Conservation (phyloP, 2,329 filamentous ascomycete genomes). For the Blumeria graminis region DNA sequence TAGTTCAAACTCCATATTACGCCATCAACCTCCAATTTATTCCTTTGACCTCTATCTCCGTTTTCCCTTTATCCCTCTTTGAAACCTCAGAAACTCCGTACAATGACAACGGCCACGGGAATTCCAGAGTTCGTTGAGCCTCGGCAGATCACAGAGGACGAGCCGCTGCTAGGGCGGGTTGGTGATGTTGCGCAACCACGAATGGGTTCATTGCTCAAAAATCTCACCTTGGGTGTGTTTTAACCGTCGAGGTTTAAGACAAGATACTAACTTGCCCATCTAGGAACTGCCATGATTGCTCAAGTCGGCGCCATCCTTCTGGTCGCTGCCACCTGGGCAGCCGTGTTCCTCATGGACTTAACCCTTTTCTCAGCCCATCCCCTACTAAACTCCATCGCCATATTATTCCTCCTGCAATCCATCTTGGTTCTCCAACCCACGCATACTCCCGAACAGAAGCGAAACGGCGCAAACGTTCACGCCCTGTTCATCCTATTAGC, state of each 20-base stretch:
- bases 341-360: constrained; percentile 41
- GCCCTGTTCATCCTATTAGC: constrained; percentile 41
- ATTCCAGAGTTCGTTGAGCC: too few relatives aligned
- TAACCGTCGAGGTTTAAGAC: background rate
- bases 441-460: constrained; percentile 50
- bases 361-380: constrained; percentile 80
- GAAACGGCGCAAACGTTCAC: constrained; percentile 34
- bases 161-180: constrained; percentile 44
- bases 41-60: too few relatives aligned
- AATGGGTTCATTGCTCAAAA: constrained; percentile 37
- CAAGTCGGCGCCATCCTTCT: constrained; percentile 60
- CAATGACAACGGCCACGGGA: too few relatives aligned
- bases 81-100: too few relatives aligned
- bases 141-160: constrained; percentile 24
- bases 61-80: too few relatives aligned
- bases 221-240: constrained; percentile 45
- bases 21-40: too few relatives aligned
- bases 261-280: constrained; percentile 3
- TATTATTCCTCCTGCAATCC: constrained; percentile 56
- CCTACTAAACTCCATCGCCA: constrained; percentile 39
- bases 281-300: constrained; percentile 60
- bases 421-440: constrained; percentile 77
- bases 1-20: too few relatives aligned
- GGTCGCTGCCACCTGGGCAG: constrained; percentile 51
- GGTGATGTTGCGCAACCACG: constrained; percentile 52